Conservation (phyloP, 345 rosid genomes). For the Citrus unshiu region DNA sequence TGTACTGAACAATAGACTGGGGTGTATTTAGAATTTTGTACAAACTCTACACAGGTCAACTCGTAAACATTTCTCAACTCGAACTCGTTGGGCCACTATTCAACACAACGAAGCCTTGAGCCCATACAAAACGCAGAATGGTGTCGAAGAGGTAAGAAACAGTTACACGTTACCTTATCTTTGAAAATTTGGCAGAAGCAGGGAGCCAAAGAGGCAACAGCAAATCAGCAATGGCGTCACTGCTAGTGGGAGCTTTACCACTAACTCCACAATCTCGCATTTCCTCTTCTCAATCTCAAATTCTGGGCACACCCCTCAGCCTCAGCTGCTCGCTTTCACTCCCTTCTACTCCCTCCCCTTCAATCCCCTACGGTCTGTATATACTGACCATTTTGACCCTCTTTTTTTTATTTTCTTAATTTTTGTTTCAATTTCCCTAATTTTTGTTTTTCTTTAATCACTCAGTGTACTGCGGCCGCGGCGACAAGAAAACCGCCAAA, state of each 20-base stretch:
- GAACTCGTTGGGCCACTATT: too few species aligned
- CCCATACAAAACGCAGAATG: too few species aligned
- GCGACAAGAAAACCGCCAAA: slow-evolving; percentile 78
- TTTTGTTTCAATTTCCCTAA: not conserved
- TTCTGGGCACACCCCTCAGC: slow-evolving; percentile 36
- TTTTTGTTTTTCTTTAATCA: not conserved
- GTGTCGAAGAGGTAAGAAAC: too few species aligned
- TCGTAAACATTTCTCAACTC: too few species aligned
- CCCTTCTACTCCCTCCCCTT: slow-evolving; percentile 23
- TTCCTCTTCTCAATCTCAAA: slow-evolving; percentile 51
- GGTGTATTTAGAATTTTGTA: rapidly evolving
- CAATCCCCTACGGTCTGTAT: slow-evolving; percentile 38
- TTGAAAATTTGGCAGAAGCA: not conserved
- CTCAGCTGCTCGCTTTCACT: slow-evolving; percentile 29
- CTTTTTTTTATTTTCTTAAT: not conserved
- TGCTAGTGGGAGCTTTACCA: slow-evolving; percentile 45
- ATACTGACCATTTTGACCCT: not conserved
- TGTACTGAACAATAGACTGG: too few species aligned
- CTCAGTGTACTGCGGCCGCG: slow-evolving; percentile 80
- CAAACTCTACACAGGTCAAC: too few species aligned
- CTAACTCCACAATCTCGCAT: slow-evolving; percentile 23
- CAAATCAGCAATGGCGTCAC: slow-evolving; percentile 47
- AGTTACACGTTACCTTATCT: not conserved
- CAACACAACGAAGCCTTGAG: too few species aligned
- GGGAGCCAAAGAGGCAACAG: not conserved